These are phyloP conservation scores for Magnaporthiopsis poae DNA, from an alignment of 2,329 filamentous ascomycete species.

Conservation along the genomic window DNA sequence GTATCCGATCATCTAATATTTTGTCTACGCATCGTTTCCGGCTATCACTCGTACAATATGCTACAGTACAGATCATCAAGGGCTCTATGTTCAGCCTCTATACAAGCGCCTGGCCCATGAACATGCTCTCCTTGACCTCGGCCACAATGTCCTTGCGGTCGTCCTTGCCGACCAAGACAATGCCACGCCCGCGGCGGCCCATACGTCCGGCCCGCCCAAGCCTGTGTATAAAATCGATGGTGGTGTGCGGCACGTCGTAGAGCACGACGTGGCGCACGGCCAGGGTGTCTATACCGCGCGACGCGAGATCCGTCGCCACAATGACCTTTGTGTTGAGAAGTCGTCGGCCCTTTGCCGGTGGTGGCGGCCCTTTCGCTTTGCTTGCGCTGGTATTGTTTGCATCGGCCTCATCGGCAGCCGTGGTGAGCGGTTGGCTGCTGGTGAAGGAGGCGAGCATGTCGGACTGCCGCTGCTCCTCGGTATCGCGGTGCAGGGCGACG, in stretches of 20 bases:
- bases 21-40: too few species aligned
- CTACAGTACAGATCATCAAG: background rate
- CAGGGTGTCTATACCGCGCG: slow-evolving; percentile 85
- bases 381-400: slow-evolving; percentile 5
- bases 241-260: slow-evolving; percentile 95
- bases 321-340: slow-evolving; percentile 78
- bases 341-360: slow-evolving; percentile 30
- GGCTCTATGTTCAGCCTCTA: slow-evolving; percentile 25
- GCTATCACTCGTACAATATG: background rate
- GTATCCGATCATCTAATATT: too few species aligned
- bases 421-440: slow-evolving; percentile 29
- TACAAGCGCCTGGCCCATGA: slow-evolving; percentile 67
- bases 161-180: slow-evolving; percentile 81
- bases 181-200: slow-evolving; percentile 77
- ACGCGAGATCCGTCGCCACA: slow-evolving; percentile 87
- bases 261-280: slow-evolving; percentile 84
- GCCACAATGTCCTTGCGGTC: slow-evolving; percentile 83
- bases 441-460: slow-evolving; percentile 73
- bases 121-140: slow-evolving; percentile 86
- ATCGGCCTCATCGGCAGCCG: background rate
- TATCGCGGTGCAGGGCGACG: slow-evolving; percentile 74
- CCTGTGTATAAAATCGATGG: slow-evolving; percentile 95
- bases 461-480: slow-evolving; percentile 63
- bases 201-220: slow-evolving; percentile 86
- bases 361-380: slow-evolving; percentile 19